Conservation (phyloP, 2,329 filamentous ascomycete species). For the Lasiodiplodia sp. region DNA sequence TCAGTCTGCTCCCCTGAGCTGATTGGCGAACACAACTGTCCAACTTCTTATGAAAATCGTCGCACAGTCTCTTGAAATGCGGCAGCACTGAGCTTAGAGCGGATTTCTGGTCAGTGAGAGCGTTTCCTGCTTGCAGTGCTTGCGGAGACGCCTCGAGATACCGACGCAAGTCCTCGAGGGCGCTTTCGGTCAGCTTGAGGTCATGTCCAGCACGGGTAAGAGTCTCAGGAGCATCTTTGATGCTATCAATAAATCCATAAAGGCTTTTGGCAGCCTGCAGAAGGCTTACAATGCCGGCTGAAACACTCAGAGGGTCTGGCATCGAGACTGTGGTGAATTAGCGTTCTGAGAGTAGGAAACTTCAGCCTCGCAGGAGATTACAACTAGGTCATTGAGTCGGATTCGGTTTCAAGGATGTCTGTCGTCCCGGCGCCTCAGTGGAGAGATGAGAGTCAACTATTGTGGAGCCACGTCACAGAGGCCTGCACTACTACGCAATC, state of each 20-base stretch:
- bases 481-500: neutral
- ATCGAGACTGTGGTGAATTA: neutral
- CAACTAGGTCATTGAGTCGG: too few species aligned
- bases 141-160: neutral
- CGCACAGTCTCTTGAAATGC: neutral
- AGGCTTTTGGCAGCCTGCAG: neutral
- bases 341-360: neutral
- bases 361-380: neutral
- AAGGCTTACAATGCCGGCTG: neutral
- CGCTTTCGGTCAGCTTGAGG: neutral
- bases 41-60: neutral
- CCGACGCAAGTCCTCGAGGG: neutral
- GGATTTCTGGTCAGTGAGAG: neutral
- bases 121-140: neutral
- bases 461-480: neutral
- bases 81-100: neutral
- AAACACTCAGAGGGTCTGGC: neutral
- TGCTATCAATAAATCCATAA: neutral
- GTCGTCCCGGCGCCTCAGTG: neutral
- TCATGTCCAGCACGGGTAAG: neutral
- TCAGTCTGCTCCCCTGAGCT: neutral
- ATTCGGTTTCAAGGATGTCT: neutral
- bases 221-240: neutral
- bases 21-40: neutral
- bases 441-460: neutral